Base-by-base conservation (phyloP, 495 filamentous ascomycete species). In the Bombardia bombarda region DNA sequence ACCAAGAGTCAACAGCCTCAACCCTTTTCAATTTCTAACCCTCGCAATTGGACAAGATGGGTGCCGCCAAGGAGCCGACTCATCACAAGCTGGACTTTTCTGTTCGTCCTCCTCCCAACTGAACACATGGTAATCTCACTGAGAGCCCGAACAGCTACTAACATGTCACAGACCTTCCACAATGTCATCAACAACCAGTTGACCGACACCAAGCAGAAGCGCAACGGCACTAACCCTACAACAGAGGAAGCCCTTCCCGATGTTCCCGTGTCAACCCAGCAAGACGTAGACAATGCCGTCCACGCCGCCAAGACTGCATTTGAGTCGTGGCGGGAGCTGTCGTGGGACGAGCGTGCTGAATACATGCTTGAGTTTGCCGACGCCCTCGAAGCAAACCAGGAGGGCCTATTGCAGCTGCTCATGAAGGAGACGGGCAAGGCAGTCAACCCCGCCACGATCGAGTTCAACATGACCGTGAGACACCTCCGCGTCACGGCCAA, bases 341-440 rank as follows among this genome's bases (percentile, higher is more conserved):
- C 62, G 0, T 30, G 52, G 12, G 51, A 58, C 7, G 61, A 72
- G 43, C 69, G 83, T 8, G 67, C 74, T 17, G 62, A 68, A 19
- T 56, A 72, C 12, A 45, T 84, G 5, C 25, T 50, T 26, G 70
- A 70, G 35, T 77, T 74, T 26, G 70, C 69, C 28, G 52, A 63
- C 13, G 38, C 40, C 32, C 50, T 67, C 26, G 53, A 59, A 7
- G 49, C 58, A 13, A 61, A 66, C 42, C 44, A 38, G 12, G 50
- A 53, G 3, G 48, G 53, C 22, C 35, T 70, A 20, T 37, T 49
- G 13, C 49, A 61, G 32, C 50, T 66, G 1, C 57, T 61, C 22
- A 52, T 43, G 39, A 36, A 41, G 30, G 58, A 56, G 34, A 43
- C 42, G 14, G 43, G 53, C 32, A 55, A 58, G 26, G 45, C 51